Conservation (phyloP, 2,329 filamentous ascomycete genomes). For the Phyllosticta ampelicida region DNA sequence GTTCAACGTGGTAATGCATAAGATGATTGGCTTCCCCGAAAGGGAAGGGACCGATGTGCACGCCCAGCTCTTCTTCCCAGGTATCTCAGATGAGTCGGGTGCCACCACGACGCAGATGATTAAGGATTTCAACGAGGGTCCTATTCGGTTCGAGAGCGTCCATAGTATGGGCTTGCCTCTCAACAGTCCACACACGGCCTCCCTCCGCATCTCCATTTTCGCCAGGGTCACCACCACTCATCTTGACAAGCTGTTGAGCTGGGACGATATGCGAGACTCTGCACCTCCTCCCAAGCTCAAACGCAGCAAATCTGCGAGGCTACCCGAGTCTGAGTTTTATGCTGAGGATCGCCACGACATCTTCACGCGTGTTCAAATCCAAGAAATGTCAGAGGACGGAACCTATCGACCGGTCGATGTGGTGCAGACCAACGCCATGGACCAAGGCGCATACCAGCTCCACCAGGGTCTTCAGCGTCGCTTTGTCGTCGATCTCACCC, state of each 20-base stretch:
- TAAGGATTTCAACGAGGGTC: slow-evolving; percentile 81
- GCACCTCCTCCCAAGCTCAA: slow-evolving; percentile 46
- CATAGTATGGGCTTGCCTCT: slow-evolving; percentile 94
- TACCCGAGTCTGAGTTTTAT: slow-evolving; percentile 87
- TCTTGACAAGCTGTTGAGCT: slow-evolving; percentile 91
- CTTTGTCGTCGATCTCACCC: slow-evolving; percentile 77
- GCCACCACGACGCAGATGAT: slow-evolving; percentile 95
- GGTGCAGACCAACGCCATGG: slow-evolving; percentile 70
- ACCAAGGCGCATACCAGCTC: slow-evolving; percentile 85
- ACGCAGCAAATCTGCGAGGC: slow-evolving; percentile 51
- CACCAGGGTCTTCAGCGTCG: slow-evolving; percentile 90
- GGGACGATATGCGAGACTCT: slow-evolving; percentile 93
- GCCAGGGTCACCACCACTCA: slow-evolving; percentile 88
- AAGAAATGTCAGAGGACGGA: slow-evolving; percentile 84
- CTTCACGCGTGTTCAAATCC: slow-evolving; percentile 74
- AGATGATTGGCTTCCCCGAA: slow-evolving; percentile 88
- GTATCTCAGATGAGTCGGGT: slow-evolving; percentile 70
- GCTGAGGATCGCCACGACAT: slow-evolving; percentile 91
- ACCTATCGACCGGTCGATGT: slow-evolving; percentile 91
- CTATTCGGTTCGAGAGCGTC: slow-evolving; percentile 90
- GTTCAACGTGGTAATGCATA: slow-evolving; percentile 98
- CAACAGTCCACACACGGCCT: slow-evolving; percentile 61
- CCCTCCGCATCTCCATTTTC: slow-evolving; percentile 79
- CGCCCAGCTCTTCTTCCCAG: slow-evolving; percentile 91
- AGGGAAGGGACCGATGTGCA: slow-evolving; percentile 93